Conservation (phyloP, 176 grass and related monocot species). For the Poa annua region DNA sequence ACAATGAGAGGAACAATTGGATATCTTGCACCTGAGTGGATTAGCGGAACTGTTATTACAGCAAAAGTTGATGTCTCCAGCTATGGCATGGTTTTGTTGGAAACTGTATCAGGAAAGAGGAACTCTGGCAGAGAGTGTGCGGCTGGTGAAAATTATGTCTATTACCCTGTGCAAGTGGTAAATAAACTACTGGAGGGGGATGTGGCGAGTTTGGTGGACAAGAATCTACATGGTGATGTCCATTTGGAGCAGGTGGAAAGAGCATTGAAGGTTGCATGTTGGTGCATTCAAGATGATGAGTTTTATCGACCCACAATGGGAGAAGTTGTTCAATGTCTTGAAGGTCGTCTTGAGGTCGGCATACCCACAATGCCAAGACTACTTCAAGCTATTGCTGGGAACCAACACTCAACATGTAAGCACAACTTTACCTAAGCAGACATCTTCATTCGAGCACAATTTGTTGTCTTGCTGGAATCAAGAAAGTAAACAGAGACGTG, state of each 20-base stretch:
- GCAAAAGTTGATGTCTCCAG: slow-evolving; percentile 30
- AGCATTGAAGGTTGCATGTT: slow-evolving; percentile 45
- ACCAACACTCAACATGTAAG: slow-evolving; percentile 22
- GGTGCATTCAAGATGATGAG: slow-evolving; percentile 60
- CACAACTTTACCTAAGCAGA: background rate
- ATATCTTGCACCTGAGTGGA: slow-evolving; percentile 34
- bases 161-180: slow-evolving; percentile 21
- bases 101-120: slow-evolving; percentile 12
- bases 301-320: slow-evolving; percentile 40
- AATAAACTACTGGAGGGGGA: slow-evolving; percentile 1
- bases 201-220: slow-evolving; percentile 3
- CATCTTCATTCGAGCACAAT: background rate
- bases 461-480: background rate
- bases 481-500: background rate
- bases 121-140: slow-evolving; percentile 9
- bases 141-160: slow-evolving; percentile 12
- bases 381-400: slow-evolving; percentile 23
- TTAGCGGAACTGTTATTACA: slow-evolving; percentile 24
- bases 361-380: slow-evolving; percentile 45
- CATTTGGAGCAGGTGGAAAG: slow-evolving; percentile 43
- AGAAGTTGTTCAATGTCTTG: slow-evolving; percentile 43
- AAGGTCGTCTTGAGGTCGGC: slow-evolving; percentile 2
- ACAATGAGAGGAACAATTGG: slow-evolving; percentile 28
- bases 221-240: slow-evolving; percentile 5
- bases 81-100: slow-evolving; percentile 16